Conservation (phyloP, 1,284 basidiomycete species). For the Malassezia yamatoensis region DNA sequence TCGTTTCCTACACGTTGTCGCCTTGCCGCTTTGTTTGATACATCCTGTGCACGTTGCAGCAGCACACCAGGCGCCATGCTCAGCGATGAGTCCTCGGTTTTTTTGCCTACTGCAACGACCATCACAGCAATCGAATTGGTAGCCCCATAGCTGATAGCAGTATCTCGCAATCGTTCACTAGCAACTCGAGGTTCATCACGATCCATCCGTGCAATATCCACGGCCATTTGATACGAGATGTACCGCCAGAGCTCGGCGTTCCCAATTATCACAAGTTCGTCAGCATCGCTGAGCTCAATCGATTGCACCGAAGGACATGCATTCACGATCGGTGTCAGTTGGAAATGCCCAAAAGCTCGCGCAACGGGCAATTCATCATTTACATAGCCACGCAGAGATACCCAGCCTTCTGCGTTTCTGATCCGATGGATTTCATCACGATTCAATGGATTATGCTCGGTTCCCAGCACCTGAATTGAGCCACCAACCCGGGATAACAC, state of each 20-base stretch:
- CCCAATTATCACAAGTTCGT: conserved; percentile 93
- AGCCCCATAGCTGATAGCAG: conserved; percentile 92
- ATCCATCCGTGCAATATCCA: conserved; percentile 85
- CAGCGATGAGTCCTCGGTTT: conserved; percentile 54
- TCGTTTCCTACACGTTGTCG: conserved; percentile 34
- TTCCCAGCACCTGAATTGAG: conserved; percentile 64
- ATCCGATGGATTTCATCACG: conserved; percentile 74
- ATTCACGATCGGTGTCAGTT: conserved; percentile 81
- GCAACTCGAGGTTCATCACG: conserved; percentile 83
- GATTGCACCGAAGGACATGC: conserved; percentile 69
- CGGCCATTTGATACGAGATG: conserved; percentile 87
- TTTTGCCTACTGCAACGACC: conserved; percentile 75
- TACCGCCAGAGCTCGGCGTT: conserved; percentile 90
- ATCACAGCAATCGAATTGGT: conserved; percentile 94
- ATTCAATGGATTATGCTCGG: conserved; percentile 82
- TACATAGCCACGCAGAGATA: conserved; percentile 82
- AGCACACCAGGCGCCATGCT: conserved; percentile 25
- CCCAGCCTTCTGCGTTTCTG: conserved; percentile 85
- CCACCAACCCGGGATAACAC: conserved; percentile 73
- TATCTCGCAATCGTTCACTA: conserved; percentile 89
- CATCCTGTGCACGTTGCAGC: conserved; percentile 3
- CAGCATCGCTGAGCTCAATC: conserved; percentile 66
- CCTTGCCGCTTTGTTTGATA: conserved; percentile 25
- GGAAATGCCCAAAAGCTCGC: conserved; percentile 85
- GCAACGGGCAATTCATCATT: conserved; percentile 88